Conservation (phyloP, 1,284 basidiomycete genomes). For the Thecaphora thlaspeos region DNA sequence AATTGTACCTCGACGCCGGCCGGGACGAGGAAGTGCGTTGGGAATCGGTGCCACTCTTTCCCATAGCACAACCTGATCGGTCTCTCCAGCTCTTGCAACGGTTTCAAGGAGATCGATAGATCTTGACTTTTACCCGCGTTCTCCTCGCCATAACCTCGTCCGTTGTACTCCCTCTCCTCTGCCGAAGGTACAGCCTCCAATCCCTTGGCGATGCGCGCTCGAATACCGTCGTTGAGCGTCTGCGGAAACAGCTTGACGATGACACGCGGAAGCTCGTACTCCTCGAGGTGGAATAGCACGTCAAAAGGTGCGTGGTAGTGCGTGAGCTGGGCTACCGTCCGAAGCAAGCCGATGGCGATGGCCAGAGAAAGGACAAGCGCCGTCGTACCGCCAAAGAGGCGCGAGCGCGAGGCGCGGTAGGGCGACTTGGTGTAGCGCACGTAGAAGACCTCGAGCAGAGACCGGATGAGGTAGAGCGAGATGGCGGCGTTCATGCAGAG, state of each 20-base stretch:
- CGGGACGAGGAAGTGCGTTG: conserved; percentile 83
- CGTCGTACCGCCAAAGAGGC: conserved; percentile 74
- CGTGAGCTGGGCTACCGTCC: conserved; percentile 75
- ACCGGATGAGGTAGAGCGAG: conserved; percentile 64
- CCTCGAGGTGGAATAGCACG: conserved; percentile 72
- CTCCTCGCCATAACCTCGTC: conserved; percentile 16
- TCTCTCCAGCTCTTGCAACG: conserved; percentile 15
- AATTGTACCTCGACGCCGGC: conserved; percentile 78
- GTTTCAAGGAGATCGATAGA: conserved; percentile 15
- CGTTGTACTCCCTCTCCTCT: conserved; percentile 32
- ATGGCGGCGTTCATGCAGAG: conserved; percentile 93
- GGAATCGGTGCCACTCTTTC: conserved; percentile 96
- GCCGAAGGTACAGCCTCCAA: conserved; percentile 19
- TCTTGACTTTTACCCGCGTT: conserved; percentile 18
- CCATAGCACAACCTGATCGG: conserved; percentile 70
- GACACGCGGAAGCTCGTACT: conserved; percentile 74
- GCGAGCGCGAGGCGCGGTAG: conserved; percentile 35
- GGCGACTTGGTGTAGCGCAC: conserved; percentile 40
- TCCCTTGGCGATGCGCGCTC: conserved; percentile 19
- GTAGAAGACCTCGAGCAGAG: conserved; percentile 32
- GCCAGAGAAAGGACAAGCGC: conserved; percentile 69
- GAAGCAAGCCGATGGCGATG: conserved; percentile 71
- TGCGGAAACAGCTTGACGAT: conserved; percentile 28
- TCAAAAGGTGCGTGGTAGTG: conserved; percentile 91
- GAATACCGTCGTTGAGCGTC: conserved; percentile 13